Base-by-base conservation (phyloP, 2,329 filamentous ascomycete genomes). In the Aureobasidium musti region DNA sequence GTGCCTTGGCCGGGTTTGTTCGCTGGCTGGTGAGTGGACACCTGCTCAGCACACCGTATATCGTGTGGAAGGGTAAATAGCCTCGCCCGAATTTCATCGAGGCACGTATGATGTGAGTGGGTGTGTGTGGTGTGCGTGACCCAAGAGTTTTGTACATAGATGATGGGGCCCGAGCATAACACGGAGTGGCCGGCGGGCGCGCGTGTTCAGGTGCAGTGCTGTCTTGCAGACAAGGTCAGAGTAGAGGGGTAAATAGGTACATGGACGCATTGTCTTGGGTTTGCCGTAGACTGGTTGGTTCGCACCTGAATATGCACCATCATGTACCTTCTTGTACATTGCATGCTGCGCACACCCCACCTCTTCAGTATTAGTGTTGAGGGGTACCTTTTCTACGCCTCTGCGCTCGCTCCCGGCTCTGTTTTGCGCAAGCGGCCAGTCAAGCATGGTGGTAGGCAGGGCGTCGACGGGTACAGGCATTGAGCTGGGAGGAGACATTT, bases 81-180 rank as follows among this genome's bases (percentile, higher is more conserved):
- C 45, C 59, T 63, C 45, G 59, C 28, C 59, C 59, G 43, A 21
- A 14, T 26, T 35, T 23, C 41, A 21, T 47, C 43, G 30, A 61
- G 43, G 59, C 43, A 63, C 39, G 43, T 63, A 35, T 30, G 37
- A 30, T 30, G 23, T 57, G 37, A n/a, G 35, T 43, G 52, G 30
- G 52, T 28, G 37, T 57, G 54, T 57, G n/a, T 61, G 45, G 59
- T 63, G 59, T 50, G 59, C 59, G 45, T 63, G 59, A 63, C 59
- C 59, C 45, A 63, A 39, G 43, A 37, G 14, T 39, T 28, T 47
- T n/a, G 37, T 39, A 21, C 23, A 39, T 17, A 39, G 30, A 47
- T 14, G 43, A 39, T 39, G 43, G 43, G 39, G 54, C 21, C 54
- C 54, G 37, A 59, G 54, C 54, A 59, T 53, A 30, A 60, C 26